A percentile compares a stretch with the other conserved stretches of the same genome.
Conservation (phyloP, 768 basidiomycete genomes). For the Candolleomyces efflorescens region DNA sequence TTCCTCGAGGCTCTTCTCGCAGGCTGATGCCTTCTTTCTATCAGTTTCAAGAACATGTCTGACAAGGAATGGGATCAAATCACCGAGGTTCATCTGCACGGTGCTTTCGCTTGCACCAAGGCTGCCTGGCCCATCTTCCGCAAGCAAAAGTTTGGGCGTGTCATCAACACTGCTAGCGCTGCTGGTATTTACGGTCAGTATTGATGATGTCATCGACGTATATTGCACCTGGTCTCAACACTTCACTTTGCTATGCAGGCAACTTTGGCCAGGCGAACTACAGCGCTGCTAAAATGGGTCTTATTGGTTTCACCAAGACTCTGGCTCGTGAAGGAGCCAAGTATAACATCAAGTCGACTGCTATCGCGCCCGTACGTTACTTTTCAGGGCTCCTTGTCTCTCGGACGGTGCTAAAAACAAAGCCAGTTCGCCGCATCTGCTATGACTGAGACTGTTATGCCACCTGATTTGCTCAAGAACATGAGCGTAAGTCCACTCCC, state of each 20-base stretch:
- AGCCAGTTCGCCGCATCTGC: slow-evolving; percentile 85
- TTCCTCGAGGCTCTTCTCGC: background rate
- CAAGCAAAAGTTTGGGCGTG: slow-evolving; percentile 90
- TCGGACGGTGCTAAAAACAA: background rate
- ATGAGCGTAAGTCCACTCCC: slow-evolving; percentile 51
- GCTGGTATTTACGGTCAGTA: slow-evolving; percentile 85
- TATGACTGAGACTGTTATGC: slow-evolving; percentile 96
- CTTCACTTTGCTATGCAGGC: slow-evolving; percentile 36
- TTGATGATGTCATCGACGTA: background rate
- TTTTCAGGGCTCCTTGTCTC: background rate
- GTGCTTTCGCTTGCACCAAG: slow-evolving; percentile 87
- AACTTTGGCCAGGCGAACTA: slow-evolving; percentile 99
- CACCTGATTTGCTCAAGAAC: slow-evolving; percentile 89
- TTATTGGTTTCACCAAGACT: slow-evolving; percentile 89
- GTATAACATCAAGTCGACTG: slow-evolving; percentile 81
- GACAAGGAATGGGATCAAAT: slow-evolving; percentile 93
- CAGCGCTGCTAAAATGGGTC: slow-evolving; percentile 96
- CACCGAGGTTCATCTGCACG: slow-evolving; percentile 88
- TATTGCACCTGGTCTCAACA: no score
- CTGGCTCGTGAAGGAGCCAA: slow-evolving; percentile 90
- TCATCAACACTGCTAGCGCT: slow-evolving; percentile 93
- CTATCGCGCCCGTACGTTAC: slow-evolving; percentile 79
- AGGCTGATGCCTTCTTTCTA: slow-evolving; percentile 1
- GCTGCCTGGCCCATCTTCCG: slow-evolving; percentile 96
- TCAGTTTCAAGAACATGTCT: slow-evolving; percentile 94